These are phyloP conservation scores for Pachyrhizus erosus DNA, from an alignment of 306 rosid genomes.

Conservation along the genomic window DNA sequence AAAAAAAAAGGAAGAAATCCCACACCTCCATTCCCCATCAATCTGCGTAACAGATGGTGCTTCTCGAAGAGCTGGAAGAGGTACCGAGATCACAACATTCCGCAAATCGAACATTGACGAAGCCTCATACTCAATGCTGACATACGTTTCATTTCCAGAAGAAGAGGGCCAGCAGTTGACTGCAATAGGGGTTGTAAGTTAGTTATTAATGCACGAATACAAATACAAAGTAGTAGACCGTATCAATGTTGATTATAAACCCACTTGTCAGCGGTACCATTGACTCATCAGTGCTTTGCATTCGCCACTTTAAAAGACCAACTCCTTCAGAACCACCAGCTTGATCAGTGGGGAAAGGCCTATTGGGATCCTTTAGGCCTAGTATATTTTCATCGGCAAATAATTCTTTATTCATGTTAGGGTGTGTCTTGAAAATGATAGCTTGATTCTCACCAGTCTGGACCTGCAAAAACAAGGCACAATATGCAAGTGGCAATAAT, in stretches of 20 bases:
- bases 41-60: conserved; percentile 84
- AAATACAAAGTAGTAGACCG: conserved; percentile 21
- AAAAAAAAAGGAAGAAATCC: background rate
- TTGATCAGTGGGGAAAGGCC: conserved; percentile 94
- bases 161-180: conserved; percentile 99
- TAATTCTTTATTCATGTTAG: conserved; percentile 93
- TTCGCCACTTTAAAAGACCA: conserved; percentile 88
- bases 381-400: conserved; percentile 73
- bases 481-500: conserved; percentile 16
- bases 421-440: conserved; percentile 92
- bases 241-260: conserved; percentile 42
- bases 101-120: conserved; percentile 80
- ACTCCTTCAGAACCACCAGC: conserved; percentile 81
- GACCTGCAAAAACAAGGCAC: conserved; percentile 64
- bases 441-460: conserved; percentile 84
- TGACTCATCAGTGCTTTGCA: conserved; percentile 87
- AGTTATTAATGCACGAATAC: conserved; percentile 31
- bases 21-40: conserved; percentile 92
- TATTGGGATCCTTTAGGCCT: conserved; percentile 78
- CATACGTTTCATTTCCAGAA: conserved; percentile 93
- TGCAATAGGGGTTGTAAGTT: conserved; percentile 54
- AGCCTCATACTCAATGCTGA: conserved; percentile 94
- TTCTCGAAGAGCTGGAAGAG: conserved; percentile 94
- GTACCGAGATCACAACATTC: conserved; percentile 79
- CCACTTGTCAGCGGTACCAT: conserved; percentile 80